Percentiles rank a stretch among this genome's conserved stretches.
Evolutionary conservation across 2,329 filamentous ascomycete genomes (phyloP).

Genomic region (Trichoderma aggressivum): DNA sequence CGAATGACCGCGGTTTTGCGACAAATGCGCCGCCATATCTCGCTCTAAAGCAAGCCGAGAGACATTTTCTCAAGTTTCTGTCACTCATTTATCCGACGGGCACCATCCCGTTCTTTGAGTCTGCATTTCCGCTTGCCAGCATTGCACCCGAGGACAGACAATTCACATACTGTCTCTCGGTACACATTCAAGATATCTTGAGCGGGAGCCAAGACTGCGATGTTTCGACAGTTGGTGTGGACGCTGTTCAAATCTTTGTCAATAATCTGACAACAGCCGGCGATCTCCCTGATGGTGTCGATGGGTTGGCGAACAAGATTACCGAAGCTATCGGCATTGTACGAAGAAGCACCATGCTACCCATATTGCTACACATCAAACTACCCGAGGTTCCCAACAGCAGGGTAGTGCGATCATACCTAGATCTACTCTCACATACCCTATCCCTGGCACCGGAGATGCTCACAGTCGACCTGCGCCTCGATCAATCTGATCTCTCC

Average conservation of each 20-base stretch:
- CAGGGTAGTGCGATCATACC: neutral
- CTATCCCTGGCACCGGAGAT: constrained; percentile 4
- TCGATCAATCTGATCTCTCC: neutral
- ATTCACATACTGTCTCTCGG: constrained; percentile 8
- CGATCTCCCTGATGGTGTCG: neutral
- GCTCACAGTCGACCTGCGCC: constrained; percentile 3
- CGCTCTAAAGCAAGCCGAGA: constrained; percentile 1
- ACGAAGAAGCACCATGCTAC: constrained; percentile 8
- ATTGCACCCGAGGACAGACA: constrained; percentile 5
- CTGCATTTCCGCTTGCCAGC: constrained; percentile 11
- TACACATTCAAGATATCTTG: neutral
- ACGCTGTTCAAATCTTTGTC: constrained; percentile 10
- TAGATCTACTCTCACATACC: constrained; percentile 1
- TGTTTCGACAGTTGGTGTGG: neutral
- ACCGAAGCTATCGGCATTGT: constrained; percentile 5
- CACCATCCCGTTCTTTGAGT: constrained; percentile 8
- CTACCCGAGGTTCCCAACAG: neutral
- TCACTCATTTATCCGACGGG: constrained; percentile 1
- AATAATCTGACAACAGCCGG: neutral
- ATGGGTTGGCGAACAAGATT: neutral
- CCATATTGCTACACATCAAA: neutral
- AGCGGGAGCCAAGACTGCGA: neutral
- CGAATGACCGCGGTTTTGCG: neutral
- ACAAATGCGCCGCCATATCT: neutral
- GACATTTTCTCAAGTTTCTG: constrained; percentile 3